A percentile compares a stretch with the other conserved stretches of the same genome.
Conservation (phyloP, 2,329 filamentous ascomycete species). For the Ascocoryne sarcoides region DNA sequence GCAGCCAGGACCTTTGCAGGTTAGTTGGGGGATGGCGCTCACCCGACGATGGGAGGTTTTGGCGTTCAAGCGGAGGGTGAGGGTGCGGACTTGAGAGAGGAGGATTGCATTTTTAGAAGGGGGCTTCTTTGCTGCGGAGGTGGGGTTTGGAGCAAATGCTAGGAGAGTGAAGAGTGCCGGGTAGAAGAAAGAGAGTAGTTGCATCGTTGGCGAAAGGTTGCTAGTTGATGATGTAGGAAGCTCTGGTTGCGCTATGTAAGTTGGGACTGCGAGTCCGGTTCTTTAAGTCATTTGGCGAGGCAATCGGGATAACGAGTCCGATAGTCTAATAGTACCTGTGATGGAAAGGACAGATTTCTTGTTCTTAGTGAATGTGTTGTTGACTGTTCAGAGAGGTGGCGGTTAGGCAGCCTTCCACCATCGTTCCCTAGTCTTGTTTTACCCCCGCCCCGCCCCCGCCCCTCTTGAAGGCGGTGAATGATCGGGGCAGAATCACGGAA, state of each 20-base stretch:
- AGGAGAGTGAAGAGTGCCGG: slow-evolving; percentile 18
- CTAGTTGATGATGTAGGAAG: neutral
- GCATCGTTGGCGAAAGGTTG: slow-evolving; percentile 13
- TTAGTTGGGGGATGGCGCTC: slow-evolving; percentile 66
- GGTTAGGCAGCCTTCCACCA: slow-evolving; percentile 5
- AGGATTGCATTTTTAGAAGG: slow-evolving; percentile 41
- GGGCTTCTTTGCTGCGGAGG: slow-evolving; percentile 22
- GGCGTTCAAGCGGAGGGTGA: slow-evolving; percentile 64
- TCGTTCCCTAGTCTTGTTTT: no score
- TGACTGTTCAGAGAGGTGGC: no score
- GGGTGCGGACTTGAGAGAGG: slow-evolving; percentile 59
- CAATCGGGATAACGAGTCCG: no score
- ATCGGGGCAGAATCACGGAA: slow-evolving; percentile 3
- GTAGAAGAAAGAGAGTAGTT: slow-evolving; percentile 17
- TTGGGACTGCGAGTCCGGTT: no score
- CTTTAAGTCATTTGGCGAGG: no score
- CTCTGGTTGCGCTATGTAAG: no score
- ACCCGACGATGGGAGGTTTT: slow-evolving; percentile 71
- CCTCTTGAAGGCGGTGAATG: no score
- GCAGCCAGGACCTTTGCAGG: slow-evolving; percentile 55
- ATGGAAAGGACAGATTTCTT: slow-evolving; percentile 19
- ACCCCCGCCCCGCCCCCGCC: no score
- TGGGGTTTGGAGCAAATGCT: slow-evolving; percentile 18
- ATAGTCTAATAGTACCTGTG: no score
- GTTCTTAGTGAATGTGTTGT: no score